These are phyloP conservation scores for Crucibulum laeve DNA, from an alignment of 768 basidiomycete genomes.

Conservation along the genomic window DNA sequence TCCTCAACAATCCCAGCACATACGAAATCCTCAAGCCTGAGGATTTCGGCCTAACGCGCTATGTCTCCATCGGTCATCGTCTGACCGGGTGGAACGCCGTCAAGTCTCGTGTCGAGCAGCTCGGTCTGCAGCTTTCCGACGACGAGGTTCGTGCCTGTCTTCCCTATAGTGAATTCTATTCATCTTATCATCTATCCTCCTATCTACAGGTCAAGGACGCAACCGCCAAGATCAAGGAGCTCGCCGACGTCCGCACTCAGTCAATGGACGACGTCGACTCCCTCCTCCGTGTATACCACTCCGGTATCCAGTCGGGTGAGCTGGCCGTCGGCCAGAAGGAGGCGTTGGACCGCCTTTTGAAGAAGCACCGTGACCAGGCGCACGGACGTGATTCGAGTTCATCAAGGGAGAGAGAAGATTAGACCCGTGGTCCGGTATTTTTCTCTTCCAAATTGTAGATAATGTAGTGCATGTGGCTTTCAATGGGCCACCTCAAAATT, in stretches of 20 bases:
- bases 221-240: constrained; percentile 98
- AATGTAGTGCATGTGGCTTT: background rate
- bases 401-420: constrained; percentile 18
- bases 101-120: constrained; percentile 98
- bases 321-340: constrained; percentile 93
- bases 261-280: constrained; percentile 99
- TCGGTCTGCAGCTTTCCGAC: constrained; percentile 85
- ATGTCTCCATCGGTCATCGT: constrained; percentile 96
- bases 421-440: background rate
- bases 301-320: constrained; percentile 87
- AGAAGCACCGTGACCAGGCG: constrained; percentile 57
- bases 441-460: background rate
- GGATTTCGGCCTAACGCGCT: constrained; percentile 96
- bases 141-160: constrained; percentile 59
- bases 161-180: constrained; percentile 1
- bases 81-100: constrained; percentile 99
- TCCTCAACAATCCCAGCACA: constrained; percentile 97
- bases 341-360: constrained; percentile 81
- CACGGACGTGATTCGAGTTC: constrained; percentile 20
- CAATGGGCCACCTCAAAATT: background rate
- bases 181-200: constrained; percentile 1
- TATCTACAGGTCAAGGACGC: constrained; percentile 85
- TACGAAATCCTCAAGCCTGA: constrained; percentile 99
- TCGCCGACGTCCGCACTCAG: constrained; percentile 96
- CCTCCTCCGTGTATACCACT: constrained; percentile 92